Evolutionary conservation across 177 flowering plant species (phyloP), one percentile per base, ranked within the genome.

Genomic region (Vitis hybrid): DNA sequence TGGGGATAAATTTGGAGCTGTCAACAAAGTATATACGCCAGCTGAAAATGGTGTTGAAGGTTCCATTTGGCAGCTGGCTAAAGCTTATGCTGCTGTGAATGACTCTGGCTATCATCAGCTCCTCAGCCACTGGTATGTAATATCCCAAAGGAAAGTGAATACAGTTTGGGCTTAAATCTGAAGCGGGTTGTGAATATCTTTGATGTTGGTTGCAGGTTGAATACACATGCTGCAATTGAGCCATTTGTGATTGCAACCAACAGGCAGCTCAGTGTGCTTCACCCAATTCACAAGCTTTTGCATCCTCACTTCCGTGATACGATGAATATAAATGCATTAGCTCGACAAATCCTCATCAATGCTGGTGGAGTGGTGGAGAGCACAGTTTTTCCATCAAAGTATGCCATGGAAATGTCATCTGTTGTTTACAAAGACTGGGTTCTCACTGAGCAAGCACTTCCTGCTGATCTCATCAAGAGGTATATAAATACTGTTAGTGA

Each of bases 231-330:
- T 0, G 83, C 68, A 3, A 76, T 88, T 10, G 97, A 92, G 75
- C 96, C 97, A 50, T 85, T 92, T 64, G 76, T 90, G 50, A 89
- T 93, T n/a, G 97, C 97, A 18, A 80, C 93, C 13, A 87, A 86
- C 65, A 77, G 97, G 76, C 94, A 89, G 31, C 81, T 93, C 33
- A 93, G 98, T 62, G 83, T 69, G 67, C 84, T 93, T 74, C 98
- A 92, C 71, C 98, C 97, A 0, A 75, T 91, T 26, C 71, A 91
- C 70, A 84, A 82, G 78, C 87, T 90, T 33, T 55, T 90, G 56
- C 77, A 89, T 45, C 97, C 97, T 26, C 97, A 89, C 62, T 93
- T 88, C 77, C 85, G 86, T 16, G 93, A 93, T 72, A 92, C 97
- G 11, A 89, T 90, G 94, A 76, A 83, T 65, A 84, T 91, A 48